Base-by-base conservation (phyloP, 768 basidiomycete species). In the Xanthoconium stramineum region DNA sequence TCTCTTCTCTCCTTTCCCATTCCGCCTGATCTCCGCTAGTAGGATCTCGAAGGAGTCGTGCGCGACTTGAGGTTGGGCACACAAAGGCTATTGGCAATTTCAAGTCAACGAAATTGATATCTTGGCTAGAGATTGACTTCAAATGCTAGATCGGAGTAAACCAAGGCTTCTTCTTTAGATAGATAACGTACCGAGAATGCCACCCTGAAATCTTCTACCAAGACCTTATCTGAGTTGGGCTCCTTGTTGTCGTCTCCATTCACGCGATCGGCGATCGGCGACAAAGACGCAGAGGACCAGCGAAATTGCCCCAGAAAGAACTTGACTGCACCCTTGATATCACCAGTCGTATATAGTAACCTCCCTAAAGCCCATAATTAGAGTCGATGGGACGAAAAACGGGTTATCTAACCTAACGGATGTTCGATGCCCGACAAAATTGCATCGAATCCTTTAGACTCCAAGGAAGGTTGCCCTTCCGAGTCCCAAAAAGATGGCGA, bases 291-390 rank as follows among this genome's bases (percentile, higher is more conserved):
- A 40, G 64, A 63, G 3, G 80, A 75, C 50, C 81, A 80, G 53
- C 78, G 77, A 20, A 98, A 76, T 15, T 96, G 75, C 1, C 82
- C 78, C 19, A 96, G 69, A 68, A 98, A 98, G 55, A 89, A 80
- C 42, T 78, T 75, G 29, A 95, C 85, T 9, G 96, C 94, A 8
- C 80, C 83, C 45, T 79, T 77, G 29, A 88, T 80, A 64, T 95
- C 85, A 12, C 95, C 94, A n/a, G 89, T 88, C 1, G 91, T 93
- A 69, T 97, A 98, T 38, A 94, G 75, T 58, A 98, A 73, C 39
- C 95, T 80, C 35, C 92, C 96, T 92, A 51, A 32, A 53, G 52
- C 32, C 35, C 51, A 47, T 43, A n/a, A 24, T 57, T 52, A 47
- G 49, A 55, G 52, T 44, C 13, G 48, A 60, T 19, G 49, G 44